These are phyloP conservation scores for Ganoderma meredithae DNA, from an alignment of 1,284 basidiomycete species.

Conservation along the genomic window DNA sequence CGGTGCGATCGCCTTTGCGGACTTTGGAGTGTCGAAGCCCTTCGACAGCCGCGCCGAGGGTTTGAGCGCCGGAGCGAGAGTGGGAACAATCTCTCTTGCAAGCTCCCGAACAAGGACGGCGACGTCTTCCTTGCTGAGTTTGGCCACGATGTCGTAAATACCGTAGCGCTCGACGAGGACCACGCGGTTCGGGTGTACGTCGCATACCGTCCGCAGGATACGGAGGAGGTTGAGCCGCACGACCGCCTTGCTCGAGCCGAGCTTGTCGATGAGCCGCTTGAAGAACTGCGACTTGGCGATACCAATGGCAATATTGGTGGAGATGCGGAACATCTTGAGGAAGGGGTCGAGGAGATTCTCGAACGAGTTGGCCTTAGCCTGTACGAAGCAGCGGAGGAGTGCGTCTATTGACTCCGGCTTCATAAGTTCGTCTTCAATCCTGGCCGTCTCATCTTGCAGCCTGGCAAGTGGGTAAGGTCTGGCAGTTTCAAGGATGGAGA, in stretches of 20 bases:
- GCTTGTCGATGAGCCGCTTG: constrained; percentile 86
- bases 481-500: not conserved
- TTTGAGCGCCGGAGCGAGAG: constrained; percentile 70
- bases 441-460: constrained; percentile 93
- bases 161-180: constrained; percentile 83
- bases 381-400: constrained; percentile 86
- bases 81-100: constrained; percentile 82
- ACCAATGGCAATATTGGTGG: constrained; percentile 75
- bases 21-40: constrained; percentile 47
- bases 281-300: constrained; percentile 88
- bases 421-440: constrained; percentile 89
- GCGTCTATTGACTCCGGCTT: constrained; percentile 75
- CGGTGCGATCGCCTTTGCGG: constrained; percentile 59
- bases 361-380: constrained; percentile 91
- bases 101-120: constrained; percentile 92
- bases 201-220: constrained; percentile 86
- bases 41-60: constrained; percentile 50
- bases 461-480: constrained; percentile 47
- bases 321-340: constrained; percentile 89
- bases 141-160: constrained; percentile 79
- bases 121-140: constrained; percentile 82
- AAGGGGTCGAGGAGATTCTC: constrained; percentile 94
- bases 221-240: constrained; percentile 91
- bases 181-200: constrained; percentile 87
- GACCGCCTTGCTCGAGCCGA: constrained; percentile 84